A percentile compares a stretch with the other conserved stretches of the same genome.
phyloP scores from a whole-genome alignment of 768 basidiomycete genomes.

The Leucocoprinus leucothites region DNA sequence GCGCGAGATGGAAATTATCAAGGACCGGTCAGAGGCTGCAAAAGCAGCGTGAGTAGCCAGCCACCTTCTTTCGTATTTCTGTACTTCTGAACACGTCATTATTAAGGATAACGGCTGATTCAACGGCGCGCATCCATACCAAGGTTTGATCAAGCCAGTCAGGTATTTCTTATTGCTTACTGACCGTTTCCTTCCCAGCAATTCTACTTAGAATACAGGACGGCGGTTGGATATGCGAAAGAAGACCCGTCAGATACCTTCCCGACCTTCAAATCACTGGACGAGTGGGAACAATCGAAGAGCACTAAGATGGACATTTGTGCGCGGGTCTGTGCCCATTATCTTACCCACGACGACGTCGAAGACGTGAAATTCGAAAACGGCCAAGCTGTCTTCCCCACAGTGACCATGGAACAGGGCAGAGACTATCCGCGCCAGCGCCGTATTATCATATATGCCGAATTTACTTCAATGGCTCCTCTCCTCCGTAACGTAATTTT shows the following conservation, averaged over 20 bases:
- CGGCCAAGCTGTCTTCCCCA: background rate
- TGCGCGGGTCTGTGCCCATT: conserved; percentile 3
- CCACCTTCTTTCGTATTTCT: too few species aligned
- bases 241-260: background rate
- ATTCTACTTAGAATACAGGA: conserved; percentile 19
- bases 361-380: background rate
- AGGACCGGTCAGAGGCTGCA: background rate
- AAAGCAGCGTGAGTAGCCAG: background rate
- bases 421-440: background rate
- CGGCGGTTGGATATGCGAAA: conserved; percentile 10
- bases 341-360: conserved; percentile 6
- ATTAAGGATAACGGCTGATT: too few species aligned
- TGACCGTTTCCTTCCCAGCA: background rate
- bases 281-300: conserved; percentile 15
- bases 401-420: background rate
- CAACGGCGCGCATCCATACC: background rate
- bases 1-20: background rate
- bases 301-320: conserved; percentile 17
- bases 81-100: too few species aligned
- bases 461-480: conserved; percentile 16
- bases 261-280: conserved; percentile 10
- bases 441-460: conserved; percentile 15
- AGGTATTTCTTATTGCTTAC: background rate
- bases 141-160: background rate
- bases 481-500: conserved; percentile 14